Base-by-base conservation (phyloP, 768 basidiomycete genomes). In the Lyophyllum decastes region DNA sequence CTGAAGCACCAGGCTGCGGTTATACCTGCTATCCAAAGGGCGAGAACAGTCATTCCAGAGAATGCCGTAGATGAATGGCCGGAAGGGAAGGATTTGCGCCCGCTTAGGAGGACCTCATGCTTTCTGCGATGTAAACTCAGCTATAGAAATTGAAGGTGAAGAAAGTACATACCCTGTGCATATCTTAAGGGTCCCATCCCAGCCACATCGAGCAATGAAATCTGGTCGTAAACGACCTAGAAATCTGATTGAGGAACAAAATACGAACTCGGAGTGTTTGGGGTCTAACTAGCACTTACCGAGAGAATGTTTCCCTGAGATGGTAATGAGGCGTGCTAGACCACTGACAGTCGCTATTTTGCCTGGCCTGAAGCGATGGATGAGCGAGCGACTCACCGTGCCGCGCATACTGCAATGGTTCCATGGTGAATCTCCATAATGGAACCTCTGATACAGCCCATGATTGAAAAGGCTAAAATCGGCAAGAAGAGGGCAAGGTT, bases 41-140 rank as follows among this genome's bases (percentile, higher is more conserved):
- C 79, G 21, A 86, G 64, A 61, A 87, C 85, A 22, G 80, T 75
- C 84, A 88, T 87, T 27, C 86, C 86, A 2, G 82, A 76, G 64
- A 85, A 88, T 8, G 82, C 87, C 11, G 82, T 82, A 1, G 86
- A 85, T 1, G 87, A 86, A 66, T 89, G 87, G 6, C 87, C 87
- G 11, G 86, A 87, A 7, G 87, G 87, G 64, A 89, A 89, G 0
- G 86, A 88, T 54, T 78, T 76, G 33, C 85, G 73, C 14, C 85
- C 86, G 54, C 82, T 79, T 14, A 75, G 46, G 25, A 88, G 64
- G 11, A 66, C 55, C 4, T 73, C 61, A 19, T 66, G 52, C 33
- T 82, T 68, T 17, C 78, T 79, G 47, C n/a, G 24, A 19, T 12
- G 35, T 4, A 63, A 52, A 48, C 43, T 50, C 59, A 12, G 40